Percentiles rank a stretch among this genome's conserved stretches.
Conservation (phyloP, 805 yeast species). For the Teunomyces kruisii region DNA sequence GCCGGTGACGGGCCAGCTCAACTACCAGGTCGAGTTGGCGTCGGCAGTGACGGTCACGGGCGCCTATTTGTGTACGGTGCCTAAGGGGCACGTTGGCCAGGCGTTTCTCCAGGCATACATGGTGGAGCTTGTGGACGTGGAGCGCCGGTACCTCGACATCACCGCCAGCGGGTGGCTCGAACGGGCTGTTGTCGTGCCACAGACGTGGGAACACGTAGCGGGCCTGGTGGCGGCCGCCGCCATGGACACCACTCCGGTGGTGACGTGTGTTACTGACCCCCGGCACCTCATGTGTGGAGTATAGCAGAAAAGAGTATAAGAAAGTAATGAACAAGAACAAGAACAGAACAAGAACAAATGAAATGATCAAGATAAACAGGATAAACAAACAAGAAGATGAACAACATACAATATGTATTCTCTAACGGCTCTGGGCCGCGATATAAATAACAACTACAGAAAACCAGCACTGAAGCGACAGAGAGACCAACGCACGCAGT, state of each 20-base stretch:
- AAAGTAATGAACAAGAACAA: too few relatives aligned
- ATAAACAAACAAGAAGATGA: too few relatives aligned
- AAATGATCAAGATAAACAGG: too few relatives aligned
- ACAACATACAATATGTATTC: too few relatives aligned
- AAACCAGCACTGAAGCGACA: too few relatives aligned
- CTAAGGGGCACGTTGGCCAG: conserved; percentile 21
- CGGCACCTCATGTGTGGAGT: conserved; percentile 10
- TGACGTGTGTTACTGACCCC: conserved; percentile 20
- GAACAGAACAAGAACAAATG: too few relatives aligned
- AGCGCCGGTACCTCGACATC: conserved; percentile 12
- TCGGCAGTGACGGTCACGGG: conserved; percentile 11
- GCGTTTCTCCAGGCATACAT: conserved; percentile 18
- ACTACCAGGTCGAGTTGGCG: conserved; percentile 3
- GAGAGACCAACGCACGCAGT: too few relatives aligned
- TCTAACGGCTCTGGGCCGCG: too few relatives aligned
- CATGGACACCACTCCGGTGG: conserved; percentile 12
- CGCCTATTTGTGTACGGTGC: conserved; percentile 16
- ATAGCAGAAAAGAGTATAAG: too few relatives aligned
- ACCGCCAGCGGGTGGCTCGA: neutral
- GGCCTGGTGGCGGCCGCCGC: conserved; percentile 3
- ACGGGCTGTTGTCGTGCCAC: conserved; percentile 3
- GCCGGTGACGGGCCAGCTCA: neutral
- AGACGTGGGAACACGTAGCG: conserved; percentile 8
- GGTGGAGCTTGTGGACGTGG: conserved; percentile 10
- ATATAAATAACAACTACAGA: too few relatives aligned